Base-by-base conservation (phyloP, 2,329 filamentous ascomycete genomes). In the Colletotrichum cereale region DNA sequence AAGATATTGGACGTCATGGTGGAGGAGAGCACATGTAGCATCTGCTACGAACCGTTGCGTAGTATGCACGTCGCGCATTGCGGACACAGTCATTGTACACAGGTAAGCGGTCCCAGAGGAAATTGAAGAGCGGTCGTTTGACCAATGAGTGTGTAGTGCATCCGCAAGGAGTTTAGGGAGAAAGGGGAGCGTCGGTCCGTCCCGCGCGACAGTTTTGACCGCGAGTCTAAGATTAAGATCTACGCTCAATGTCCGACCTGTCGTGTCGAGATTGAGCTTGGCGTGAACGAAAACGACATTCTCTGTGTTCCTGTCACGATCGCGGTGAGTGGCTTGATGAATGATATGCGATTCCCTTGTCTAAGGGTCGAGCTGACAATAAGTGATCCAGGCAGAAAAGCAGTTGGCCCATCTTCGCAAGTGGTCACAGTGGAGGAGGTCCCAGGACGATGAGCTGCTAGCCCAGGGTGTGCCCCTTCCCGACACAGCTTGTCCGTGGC, bases 71-170 rank as follows among this genome's bases (percentile, higher is more conserved):
- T 42, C 5, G 21, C 31, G 1, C 12, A 34, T 3, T 66, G 63
- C 34, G 63, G 63, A 5, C 63, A 66, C 31, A 66, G 44, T 34
- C 29, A 29, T 26, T 66, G 63, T 38, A 42, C 48, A 34, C 36
- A 42, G 26, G 26, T 52, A 14, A 34, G 50, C 5, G 31, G 29
- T 50, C n/a, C 24, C 16, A 18, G 3, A 18, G 16, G 14, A 52
- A 29, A 7, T 29, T 6, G 26, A 26, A 14, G 31, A 18, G 5
- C 12, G 18, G 18, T 14, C 21, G 50, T 18, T n/a, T n/a, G 50
- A 55, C 29, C 2, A 3, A 21, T 11, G 29, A 31, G 21, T 12
- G 8, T 26, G 12, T 14, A 57, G 55, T 57, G 55, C 21, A 40
- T 57, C 55, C n/a, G 36, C 34, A 26, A 18, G 3, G 34, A 40